Evolutionary conservation across 306 rosid genomes (phyloP).

Genomic region (Inga laurina): DNA sequence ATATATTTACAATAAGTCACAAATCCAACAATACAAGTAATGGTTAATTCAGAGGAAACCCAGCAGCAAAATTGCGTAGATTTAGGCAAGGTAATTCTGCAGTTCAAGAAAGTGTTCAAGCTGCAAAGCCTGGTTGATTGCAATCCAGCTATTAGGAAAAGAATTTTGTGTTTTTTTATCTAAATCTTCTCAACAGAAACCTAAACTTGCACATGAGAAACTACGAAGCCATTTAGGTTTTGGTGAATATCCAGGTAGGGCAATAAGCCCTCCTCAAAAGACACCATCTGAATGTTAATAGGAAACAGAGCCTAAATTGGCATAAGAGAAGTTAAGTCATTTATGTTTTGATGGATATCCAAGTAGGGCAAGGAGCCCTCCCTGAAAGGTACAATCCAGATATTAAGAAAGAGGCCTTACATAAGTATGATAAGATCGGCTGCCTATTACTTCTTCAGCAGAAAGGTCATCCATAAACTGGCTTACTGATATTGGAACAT

Average conservation of each 20-base stretch:
- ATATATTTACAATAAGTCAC: neutral
- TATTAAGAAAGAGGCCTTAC: conserved; percentile 55
- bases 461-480: conserved; percentile 99
- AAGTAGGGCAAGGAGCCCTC: neutral
- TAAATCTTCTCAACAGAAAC: neutral
- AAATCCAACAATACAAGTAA: neutral
- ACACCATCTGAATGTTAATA: neutral
- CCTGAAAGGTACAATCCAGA: neutral
- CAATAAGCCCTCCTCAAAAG: neutral
- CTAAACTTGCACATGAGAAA: neutral
- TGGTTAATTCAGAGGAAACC: neutral
- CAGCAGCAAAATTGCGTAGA: neutral
- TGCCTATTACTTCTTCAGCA: conserved; percentile 76
- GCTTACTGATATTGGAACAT: conserved; percentile 93
- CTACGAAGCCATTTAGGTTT: neutral
- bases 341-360: neutral
- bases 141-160: neutral
- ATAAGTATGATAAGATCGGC: conserved; percentile 58
- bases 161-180: neutral
- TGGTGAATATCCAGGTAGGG: neutral
- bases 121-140: neutral
- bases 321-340: neutral
- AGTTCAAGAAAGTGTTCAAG: neutral
- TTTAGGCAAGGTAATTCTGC: neutral
- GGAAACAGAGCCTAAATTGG: conserved; percentile 20